Conservation (phyloP, 2,329 filamentous ascomycete genomes). For the Fonsecaea nubica region DNA sequence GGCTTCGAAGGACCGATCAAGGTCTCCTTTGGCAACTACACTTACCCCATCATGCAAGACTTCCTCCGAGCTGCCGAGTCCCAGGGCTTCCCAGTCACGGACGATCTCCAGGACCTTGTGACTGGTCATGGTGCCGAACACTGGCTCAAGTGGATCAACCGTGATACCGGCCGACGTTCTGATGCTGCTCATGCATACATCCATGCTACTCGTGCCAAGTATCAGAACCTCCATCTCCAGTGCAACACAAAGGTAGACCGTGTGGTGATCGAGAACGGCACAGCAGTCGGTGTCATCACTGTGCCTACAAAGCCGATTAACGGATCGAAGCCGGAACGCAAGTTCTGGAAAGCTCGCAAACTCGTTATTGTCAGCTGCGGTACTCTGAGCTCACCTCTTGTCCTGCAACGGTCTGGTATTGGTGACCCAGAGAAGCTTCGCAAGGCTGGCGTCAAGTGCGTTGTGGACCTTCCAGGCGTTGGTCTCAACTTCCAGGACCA, state of each 20-base stretch:
- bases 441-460: slow-evolving; percentile 70
- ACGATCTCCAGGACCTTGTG: slow-evolving; percentile 74
- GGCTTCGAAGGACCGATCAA: slow-evolving; percentile 82
- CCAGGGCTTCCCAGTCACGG: slow-evolving; percentile 75
- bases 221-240: slow-evolving; percentile 74
- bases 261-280: slow-evolving; percentile 74
- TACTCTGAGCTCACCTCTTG: slow-evolving; percentile 74
- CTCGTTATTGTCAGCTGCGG: slow-evolving; percentile 76
- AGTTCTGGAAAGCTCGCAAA: slow-evolving; percentile 68
- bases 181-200: slow-evolving; percentile 80
- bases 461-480: slow-evolving; percentile 74
- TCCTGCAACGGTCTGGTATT: slow-evolving; percentile 77
- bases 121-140: slow-evolving; percentile 73
- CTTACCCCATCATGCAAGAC: slow-evolving; percentile 81
- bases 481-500: slow-evolving; percentile 80
- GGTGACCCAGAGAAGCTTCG: slow-evolving; percentile 75
- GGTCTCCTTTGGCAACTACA: slow-evolving; percentile 80
- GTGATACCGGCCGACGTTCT: slow-evolving; percentile 68
- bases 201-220: slow-evolving; percentile 73
- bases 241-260: slow-evolving; percentile 81
- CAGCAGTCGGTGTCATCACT: slow-evolving; percentile 73
- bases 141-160: slow-evolving; percentile 87
- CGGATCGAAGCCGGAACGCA: slow-evolving; percentile 57
- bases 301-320: slow-evolving; percentile 73
- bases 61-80: slow-evolving; percentile 75